Evolutionary conservation across 441 rosid species (phyloP).

Genomic region (Bocquillonia castaneifolia): DNA sequence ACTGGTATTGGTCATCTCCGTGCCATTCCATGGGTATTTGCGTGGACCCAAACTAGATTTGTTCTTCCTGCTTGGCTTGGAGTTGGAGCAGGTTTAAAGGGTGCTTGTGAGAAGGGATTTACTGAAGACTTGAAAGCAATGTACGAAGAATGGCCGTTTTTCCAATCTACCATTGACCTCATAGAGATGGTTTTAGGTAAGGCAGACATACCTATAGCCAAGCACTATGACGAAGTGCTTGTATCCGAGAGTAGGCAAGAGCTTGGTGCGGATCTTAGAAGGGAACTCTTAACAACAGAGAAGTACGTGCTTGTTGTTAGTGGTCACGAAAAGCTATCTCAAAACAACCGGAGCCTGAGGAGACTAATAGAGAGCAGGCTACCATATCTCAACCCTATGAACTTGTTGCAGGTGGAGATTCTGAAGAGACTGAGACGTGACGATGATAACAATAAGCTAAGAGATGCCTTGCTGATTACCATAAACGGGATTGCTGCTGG

Average conservation of each 20-base stretch:
- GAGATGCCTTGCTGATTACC: slow-evolving; percentile 86
- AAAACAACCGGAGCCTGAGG: slow-evolving; percentile 74
- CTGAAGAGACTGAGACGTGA: slow-evolving; percentile 79
- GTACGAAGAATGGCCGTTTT: slow-evolving; percentile 94
- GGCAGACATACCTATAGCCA: slow-evolving; percentile 83
- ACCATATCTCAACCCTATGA: slow-evolving; percentile 81
- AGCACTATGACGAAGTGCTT: slow-evolving; percentile 84
- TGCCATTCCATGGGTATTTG: slow-evolving; percentile 93
- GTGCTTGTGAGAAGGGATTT: slow-evolving; percentile 76
- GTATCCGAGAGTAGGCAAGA: slow-evolving; percentile 63
- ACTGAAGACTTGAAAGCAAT: slow-evolving; percentile 69
- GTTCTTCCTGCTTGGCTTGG: slow-evolving; percentile 99
- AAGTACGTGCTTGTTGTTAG: slow-evolving; percentile 71
- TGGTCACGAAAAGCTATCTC: slow-evolving; percentile 65
- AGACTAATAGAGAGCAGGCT: slow-evolving; percentile 85
- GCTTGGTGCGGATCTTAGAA: slow-evolving; percentile 63
- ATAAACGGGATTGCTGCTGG: slow-evolving; percentile 97
- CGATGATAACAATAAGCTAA: slow-evolving; percentile 66
- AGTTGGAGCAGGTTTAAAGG: slow-evolving; percentile 78
- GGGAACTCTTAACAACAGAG: slow-evolving; percentile 60
- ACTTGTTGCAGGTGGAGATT: slow-evolving; percentile 79
- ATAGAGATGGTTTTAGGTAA: slow-evolving; percentile 91
- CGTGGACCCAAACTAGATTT: slow-evolving; percentile 93
- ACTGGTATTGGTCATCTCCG: slow-evolving; percentile 85
- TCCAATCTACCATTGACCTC: slow-evolving; percentile 85